Base-by-base conservation (phyloP, 2,329 filamentous ascomycete species). In the Gremmenia infestans region DNA sequence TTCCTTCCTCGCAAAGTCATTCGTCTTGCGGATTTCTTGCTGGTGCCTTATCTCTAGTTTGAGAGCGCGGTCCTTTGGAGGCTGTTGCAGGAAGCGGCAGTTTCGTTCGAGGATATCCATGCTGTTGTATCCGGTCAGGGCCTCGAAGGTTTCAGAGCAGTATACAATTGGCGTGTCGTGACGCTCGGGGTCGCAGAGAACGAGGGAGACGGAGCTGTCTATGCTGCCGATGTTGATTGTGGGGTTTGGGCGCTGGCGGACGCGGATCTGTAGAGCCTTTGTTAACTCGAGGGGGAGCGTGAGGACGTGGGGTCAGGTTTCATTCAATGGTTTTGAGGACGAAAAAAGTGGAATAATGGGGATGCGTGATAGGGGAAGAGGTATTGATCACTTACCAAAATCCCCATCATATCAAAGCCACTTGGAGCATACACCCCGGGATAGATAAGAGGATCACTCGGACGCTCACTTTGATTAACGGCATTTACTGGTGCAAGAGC, bases 161-260 rank as follows among this genome's bases (percentile, higher is more conserved):
- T 97, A 97, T 25, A 97, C 86, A 61, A 97, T 97, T 0, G 93
- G 93, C 54, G 87, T 85, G 72, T 97, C 92, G 63, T 92, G 87
- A 72, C 86, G 82, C n/a, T 85, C 83, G n/a, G 91, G 85, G 70
- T 97, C 92, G 72, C 91, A 96, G 14, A 97, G 89, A 36, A 96
- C 89, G 70, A 97, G 96, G 1, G 92, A 91, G 69, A 91, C 96
- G 0, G 91, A 95, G 73, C 96, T 81, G 70, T 97, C 92, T 35
- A 97, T 91, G 1, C 89, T 88, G 11, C 92, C 92, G 28, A 97
- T 88, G 59, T 93, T 86, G 57, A 96, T 92, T 67, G 89, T 84
- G 0, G 91, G 89, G 56, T 92, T 87, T 51, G 88, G 87, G 56
- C 93, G 82, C 1, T 86, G 88, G 9, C 90, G 89, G 8, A 97